These are phyloP conservation scores for Datisca glomerata DNA, from an alignment of 306 rosid genomes.

Conservation along the genomic window DNA sequence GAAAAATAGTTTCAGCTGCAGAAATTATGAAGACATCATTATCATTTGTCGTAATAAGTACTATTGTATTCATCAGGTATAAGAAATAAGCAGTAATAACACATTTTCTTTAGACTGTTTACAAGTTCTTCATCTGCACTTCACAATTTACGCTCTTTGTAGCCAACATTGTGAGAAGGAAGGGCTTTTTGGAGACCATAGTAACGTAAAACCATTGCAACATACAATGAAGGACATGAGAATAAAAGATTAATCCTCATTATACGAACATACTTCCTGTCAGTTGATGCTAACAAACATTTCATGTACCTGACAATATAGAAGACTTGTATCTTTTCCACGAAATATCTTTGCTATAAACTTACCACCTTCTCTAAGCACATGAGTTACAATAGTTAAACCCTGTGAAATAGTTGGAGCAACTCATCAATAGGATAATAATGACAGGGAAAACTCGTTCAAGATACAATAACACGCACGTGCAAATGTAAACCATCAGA, in stretches of 20 bases:
- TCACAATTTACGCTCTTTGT: no score
- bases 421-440: conserved; percentile 16
- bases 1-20: conserved; percentile 95
- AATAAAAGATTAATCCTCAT: neutral
- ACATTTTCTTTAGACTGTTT: no score
- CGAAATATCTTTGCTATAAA: conserved; percentile 95
- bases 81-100: conserved; percentile 4
- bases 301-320: conserved; percentile 75
- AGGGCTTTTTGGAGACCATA: neutral
- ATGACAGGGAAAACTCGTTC: neutral
- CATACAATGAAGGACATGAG: no score
- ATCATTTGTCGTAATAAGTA: neutral
- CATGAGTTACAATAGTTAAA: conserved; percentile 83
- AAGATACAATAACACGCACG: conserved; percentile 1
- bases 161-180: no score
- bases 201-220: no score
- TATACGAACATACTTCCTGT: neutral
- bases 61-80: no score
- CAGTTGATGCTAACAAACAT: conserved; percentile 14
- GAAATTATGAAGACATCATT: conserved; percentile 10
- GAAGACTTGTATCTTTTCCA: conserved; percentile 91
- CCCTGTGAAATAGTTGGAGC: conserved; percentile 43
- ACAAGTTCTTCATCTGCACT: no score
- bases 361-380: conserved; percentile 89
- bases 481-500: no score